Evolutionary conservation across 75 land plant species (phyloP), one percentile per base, ranked within the genome.

Genomic region (Cupressus sempervirens): DNA sequence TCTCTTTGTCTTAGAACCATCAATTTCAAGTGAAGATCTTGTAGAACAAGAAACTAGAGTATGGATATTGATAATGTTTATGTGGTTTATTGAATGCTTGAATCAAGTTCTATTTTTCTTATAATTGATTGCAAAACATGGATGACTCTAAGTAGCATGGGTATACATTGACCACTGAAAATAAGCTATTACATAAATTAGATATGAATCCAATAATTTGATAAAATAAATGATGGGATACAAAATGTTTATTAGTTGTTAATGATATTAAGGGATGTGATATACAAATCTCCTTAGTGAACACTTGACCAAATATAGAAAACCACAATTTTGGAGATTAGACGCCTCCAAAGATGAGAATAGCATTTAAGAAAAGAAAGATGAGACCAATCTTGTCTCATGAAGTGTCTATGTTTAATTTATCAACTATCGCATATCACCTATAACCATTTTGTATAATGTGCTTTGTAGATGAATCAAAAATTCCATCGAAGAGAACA

Each of bases 361-460:
- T 6, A 23, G 9, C 7, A 8, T 76, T 38, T 23, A 3, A 58
- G 20, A 3, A 23, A 58, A 58, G 65, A 58, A 40, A 36, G 43
- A 16, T 76, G 41, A 74, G 18, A 13, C 34, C 38, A 75, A 36
- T 15, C 14, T 75, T 14, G 1, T 75, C 38, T 75, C 41, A 34
- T 75, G 1, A 15, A 34, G 11, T 75, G 41, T 15, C 16, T 56
- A 18, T 75, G 14, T 75, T 34, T 48, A 48, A 77, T 77, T 8
- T 26, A 77, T 41, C 10, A 11, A 9, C 48, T 41, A 77, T 3
- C 30, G 1, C 40, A 41, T 34, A 2, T 23, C 70, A 73, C 83
- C 91, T 56, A 84, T 88, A 46, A 89, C 90, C 91, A 90, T 90
- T 2, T 84, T 88, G 90, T 91, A 41, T 45, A 48, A 81, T 18